These are phyloP conservation scores for Russula olivacea DNA, from an alignment of 768 basidiomycete genomes.

Conservation along the genomic window DNA sequence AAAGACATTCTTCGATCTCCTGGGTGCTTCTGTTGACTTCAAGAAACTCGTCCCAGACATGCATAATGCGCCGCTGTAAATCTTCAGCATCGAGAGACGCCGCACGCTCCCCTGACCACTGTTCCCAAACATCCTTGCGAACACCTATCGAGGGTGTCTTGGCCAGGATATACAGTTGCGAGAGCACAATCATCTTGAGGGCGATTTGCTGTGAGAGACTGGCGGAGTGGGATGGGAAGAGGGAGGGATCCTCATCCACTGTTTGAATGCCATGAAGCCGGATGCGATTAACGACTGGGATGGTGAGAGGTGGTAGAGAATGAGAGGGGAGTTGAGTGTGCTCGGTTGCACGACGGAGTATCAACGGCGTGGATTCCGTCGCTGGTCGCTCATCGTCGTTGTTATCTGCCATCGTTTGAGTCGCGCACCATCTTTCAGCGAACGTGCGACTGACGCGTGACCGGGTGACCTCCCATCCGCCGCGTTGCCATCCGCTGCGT, in stretches of 20 bases:
- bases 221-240: neutral
- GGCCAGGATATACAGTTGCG: constrained; percentile 25
- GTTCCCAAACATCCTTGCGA: constrained; percentile 37
- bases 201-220: constrained; percentile 10
- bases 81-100: constrained; percentile 28
- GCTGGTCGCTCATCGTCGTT: constrained; percentile 8
- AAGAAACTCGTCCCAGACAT: constrained; percentile 42
- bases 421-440: neutral
- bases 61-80: constrained; percentile 34
- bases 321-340: neutral
- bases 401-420: neutral
- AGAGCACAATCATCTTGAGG: constrained; percentile 26
- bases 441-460: neutral
- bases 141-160: neutral
- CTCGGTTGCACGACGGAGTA: neutral
- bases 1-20: constrained; percentile 46
- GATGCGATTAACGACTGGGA: constrained; percentile 25
- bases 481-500: neutral
- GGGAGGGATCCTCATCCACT: constrained; percentile 2
- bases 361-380: constrained; percentile 22
- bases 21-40: constrained; percentile 34
- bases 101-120: constrained; percentile 35
- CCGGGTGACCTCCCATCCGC: neutral
- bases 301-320: constrained; percentile 9
- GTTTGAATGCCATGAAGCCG: constrained; percentile 22